Conservation (phyloP, 495 filamentous ascomycete species). For the Penicillium manginii region DNA sequence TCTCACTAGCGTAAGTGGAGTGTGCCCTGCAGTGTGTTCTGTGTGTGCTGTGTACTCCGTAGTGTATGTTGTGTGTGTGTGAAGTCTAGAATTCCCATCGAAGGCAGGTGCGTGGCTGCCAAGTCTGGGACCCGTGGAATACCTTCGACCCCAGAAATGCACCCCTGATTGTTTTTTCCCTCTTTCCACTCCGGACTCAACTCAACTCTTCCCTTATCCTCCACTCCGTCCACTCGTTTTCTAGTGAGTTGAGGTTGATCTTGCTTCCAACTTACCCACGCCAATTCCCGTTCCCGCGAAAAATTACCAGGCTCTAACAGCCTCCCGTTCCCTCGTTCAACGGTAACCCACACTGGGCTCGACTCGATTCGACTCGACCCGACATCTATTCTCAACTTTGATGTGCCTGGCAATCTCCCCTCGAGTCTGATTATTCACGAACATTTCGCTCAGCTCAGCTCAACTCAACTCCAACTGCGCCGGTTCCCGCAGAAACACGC, state of each 20-base stretch:
- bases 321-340: background rate
- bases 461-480: background rate
- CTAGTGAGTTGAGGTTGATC: background rate
- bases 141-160: slow-evolving; percentile 1
- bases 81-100: slow-evolving; percentile 3
- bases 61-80: background rate
- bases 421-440: slow-evolving; percentile 5
- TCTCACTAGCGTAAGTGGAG: too few relatives aligned
- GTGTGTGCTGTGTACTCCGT: background rate
- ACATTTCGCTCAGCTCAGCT: background rate
- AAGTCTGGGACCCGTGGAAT: background rate
- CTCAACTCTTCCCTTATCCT: background rate
- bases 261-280: background rate
- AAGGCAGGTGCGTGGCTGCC: slow-evolving; percentile 1
- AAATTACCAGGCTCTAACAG: background rate
- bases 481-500: slow-evolving; percentile 14
- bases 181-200: background rate
- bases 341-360: background rate
- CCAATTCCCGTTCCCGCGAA: background rate
- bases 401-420: slow-evolving; percentile 11
- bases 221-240: background rate
- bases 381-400: background rate
- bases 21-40: too few relatives aligned
- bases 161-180: slow-evolving; percentile 3
- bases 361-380: slow-evolving; percentile 19